A percentile compares a stretch with the other conserved stretches of the same genome.
Conservation (phyloP, 805 yeast genomes). For the Kuraishia borneana region DNA sequence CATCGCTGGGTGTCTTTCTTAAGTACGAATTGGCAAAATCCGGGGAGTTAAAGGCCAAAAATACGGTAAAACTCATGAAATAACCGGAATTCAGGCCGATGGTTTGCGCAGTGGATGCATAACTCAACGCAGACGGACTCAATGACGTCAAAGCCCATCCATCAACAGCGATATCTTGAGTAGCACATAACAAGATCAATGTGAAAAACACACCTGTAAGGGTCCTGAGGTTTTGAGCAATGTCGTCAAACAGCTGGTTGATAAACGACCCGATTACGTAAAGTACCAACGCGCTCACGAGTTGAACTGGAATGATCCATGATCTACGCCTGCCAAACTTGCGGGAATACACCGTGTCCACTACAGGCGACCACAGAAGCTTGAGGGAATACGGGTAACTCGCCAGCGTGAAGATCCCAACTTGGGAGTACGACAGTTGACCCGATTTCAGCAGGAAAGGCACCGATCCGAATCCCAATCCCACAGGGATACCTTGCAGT, state of each 20-base stretch:
- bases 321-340: slow-evolving; percentile 73
- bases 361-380: slow-evolving; percentile 91
- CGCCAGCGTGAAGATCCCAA: slow-evolving; percentile 85
- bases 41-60: slow-evolving; percentile 80
- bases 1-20: slow-evolving; percentile 44
- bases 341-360: slow-evolving; percentile 69
- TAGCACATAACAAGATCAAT: slow-evolving; percentile 82
- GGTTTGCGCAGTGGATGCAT: slow-evolving; percentile 96
- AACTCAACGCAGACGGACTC: slow-evolving; percentile 66
- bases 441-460: slow-evolving; percentile 79
- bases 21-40: slow-evolving; percentile 86
- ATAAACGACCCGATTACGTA: slow-evolving; percentile 50
- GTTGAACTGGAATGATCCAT: slow-evolving; percentile 93
- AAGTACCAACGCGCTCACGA: slow-evolving; percentile 62
- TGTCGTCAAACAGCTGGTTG: slow-evolving; percentile 37
- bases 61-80: slow-evolving; percentile 83
- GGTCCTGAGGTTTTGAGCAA: slow-evolving; percentile 34
- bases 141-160: slow-evolving; percentile 96
- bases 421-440: slow-evolving; percentile 73
- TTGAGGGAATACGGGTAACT: slow-evolving; percentile 92
- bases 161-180: slow-evolving; percentile 98
- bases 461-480: slow-evolving; percentile 87
- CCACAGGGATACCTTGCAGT: slow-evolving; percentile 95
- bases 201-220: slow-evolving; percentile 67
- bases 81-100: slow-evolving; percentile 91